These are phyloP conservation scores for Parachaetomium inaequale DNA, from an alignment of 495 filamentous ascomycete species.

Conservation along the genomic window DNA sequence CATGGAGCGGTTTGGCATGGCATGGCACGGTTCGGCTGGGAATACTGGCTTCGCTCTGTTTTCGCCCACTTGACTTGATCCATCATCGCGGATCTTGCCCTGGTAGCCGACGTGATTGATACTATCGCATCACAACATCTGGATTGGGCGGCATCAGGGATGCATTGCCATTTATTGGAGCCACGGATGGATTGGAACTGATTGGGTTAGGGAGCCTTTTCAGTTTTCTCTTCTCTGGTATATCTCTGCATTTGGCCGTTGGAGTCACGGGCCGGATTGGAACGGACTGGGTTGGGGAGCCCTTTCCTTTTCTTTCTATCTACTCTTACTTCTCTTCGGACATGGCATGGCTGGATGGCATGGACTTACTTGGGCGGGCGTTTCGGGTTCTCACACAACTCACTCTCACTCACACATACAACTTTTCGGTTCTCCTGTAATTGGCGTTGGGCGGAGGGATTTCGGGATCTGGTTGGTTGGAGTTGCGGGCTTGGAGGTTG, in stretches of 20 bases:
- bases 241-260: neutral
- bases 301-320: neutral
- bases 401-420: neutral
- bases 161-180: no score
- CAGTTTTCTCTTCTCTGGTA: neutral
- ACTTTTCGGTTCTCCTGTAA: slow-evolving; percentile 7
- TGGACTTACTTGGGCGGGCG: neutral
- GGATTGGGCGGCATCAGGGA: neutral
- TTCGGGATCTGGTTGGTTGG: slow-evolving; percentile 4
- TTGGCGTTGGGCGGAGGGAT: neutral
- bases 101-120: neutral
- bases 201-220: neutral
- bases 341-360: neutral
- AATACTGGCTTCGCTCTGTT: neutral
- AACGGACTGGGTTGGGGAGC: neutral
- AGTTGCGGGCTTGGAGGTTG: neutral
- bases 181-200: neutral
- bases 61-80: neutral
- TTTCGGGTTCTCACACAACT: neutral
- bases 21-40: neutral
- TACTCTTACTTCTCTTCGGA: neutral
- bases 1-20: no score
- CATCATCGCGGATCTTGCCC: neutral
- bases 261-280: neutral
- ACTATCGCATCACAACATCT: neutral